Evolutionary conservation across 2,329 filamentous ascomycete species (phyloP).

Genomic region (Thermothelomyces thermophilus): DNA sequence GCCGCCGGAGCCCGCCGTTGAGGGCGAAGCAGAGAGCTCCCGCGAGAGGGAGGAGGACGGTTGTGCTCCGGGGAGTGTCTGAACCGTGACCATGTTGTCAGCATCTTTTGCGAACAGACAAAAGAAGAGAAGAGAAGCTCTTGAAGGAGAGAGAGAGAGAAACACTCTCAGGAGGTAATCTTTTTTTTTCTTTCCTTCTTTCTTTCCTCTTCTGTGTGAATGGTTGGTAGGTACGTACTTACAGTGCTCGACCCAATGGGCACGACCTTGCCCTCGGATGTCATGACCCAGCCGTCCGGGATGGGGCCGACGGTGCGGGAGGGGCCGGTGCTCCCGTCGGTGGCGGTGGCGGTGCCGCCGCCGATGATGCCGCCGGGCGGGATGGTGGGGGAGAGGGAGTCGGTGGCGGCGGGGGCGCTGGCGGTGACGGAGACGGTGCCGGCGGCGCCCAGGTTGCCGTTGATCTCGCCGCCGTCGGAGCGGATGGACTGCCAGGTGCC

Average conservation of each 20-base stretch:
- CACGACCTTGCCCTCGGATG: constrained; percentile 69
- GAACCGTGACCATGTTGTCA: background rate
- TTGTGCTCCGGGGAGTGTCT: constrained; percentile 5
- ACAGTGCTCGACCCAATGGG: constrained; percentile 51
- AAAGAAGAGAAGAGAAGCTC: background rate
- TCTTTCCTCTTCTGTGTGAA: background rate
- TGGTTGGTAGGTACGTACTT: constrained; percentile 16
- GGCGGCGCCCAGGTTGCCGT: constrained; percentile 55
- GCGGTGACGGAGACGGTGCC: constrained; percentile 47
- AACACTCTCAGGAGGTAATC: too few relatives aligned
- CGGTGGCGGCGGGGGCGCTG: constrained; percentile 55
- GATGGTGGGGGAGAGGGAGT: constrained; percentile 56
- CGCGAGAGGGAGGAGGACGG: background rate
- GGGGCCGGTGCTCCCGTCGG: constrained; percentile 43
- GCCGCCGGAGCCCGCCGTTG: background rate
- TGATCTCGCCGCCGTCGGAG: constrained; percentile 71
- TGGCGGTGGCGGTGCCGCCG: constrained; percentile 43
- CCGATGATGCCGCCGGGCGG: constrained; percentile 66
- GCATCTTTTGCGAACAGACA: background rate
- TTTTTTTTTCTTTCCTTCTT: background rate
- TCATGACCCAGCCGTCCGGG: constrained; percentile 76
- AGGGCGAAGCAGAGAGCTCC: constrained; percentile 1
- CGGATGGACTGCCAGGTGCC: constrained; percentile 78
- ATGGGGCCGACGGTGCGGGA: constrained; percentile 46
- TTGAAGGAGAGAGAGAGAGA: too few relatives aligned